Conservation (phyloP, 345 rosid genomes). For the Mangifera indica region DNA sequence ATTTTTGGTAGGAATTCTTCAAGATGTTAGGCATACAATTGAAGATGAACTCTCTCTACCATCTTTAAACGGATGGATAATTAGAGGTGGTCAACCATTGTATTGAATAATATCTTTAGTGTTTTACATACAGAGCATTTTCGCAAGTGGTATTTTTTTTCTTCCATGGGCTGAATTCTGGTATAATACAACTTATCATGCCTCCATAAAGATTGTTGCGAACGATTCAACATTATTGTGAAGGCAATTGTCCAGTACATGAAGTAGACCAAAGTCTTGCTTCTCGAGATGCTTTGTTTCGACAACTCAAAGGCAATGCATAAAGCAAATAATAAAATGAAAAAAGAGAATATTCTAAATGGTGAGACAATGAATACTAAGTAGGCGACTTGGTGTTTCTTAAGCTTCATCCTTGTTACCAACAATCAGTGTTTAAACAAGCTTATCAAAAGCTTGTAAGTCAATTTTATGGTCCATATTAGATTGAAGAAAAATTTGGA, state of each 20-base stretch:
- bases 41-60: background rate
- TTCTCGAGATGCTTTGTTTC: background rate
- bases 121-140: background rate
- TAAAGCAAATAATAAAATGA: background rate
- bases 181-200: constrained; percentile 13
- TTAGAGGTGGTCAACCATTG: background rate
- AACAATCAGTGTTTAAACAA: background rate
- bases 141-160: background rate
- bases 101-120: background rate
- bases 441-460: constrained; percentile 2
- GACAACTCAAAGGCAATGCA: background rate
- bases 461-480: background rate
- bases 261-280: background rate
- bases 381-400: background rate
- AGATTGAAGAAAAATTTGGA: background rate
- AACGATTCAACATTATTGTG: too few species aligned
- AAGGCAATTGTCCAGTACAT: background rate
- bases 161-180: constrained; percentile 9
- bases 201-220: background rate
- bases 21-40: background rate
- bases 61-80: background rate
- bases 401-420: background rate
- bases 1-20: constrained; percentile 2
- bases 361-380: background rate
- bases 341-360: background rate